Conservation (phyloP, 2,329 filamentous ascomycete genomes). For the Diaporthe sp. region DNA sequence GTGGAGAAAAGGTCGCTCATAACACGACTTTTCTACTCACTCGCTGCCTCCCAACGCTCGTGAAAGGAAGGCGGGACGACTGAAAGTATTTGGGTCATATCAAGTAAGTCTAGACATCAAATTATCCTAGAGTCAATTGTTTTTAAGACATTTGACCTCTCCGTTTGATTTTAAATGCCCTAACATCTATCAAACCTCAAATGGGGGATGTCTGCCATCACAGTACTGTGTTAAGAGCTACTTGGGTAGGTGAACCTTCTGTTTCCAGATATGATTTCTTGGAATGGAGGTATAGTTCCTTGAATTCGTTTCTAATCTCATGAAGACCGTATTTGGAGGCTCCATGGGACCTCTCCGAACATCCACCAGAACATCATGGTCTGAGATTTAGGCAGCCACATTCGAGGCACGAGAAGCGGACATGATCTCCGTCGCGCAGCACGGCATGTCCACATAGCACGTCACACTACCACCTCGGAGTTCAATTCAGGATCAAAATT, state of each 20-base stretch:
- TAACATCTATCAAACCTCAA: no score
- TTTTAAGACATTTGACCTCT: no score
- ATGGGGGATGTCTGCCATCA: no score
- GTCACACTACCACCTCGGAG: background rate
- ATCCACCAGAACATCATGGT: background rate
- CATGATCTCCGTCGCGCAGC: background rate
- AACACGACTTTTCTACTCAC: background rate
- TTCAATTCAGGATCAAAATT: background rate
- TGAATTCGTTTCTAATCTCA: no score
- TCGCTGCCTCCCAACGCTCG: background rate
- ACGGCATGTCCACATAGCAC: background rate
- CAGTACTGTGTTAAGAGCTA: no score
- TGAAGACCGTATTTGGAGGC: background rate
- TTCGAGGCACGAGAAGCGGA: background rate
- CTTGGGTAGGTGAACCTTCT: no score
- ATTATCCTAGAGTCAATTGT: background rate
- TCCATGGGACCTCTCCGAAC: background rate
- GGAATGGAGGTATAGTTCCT: no score
- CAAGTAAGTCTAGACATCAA: no score
- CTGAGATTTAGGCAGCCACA: slow-evolving; percentile 1
- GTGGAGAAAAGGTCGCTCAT: background rate
- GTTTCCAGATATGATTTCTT: no score
- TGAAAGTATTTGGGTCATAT: no score
- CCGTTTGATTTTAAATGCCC: no score
- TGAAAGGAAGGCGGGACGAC: background rate